Evolutionary conservation across 441 rosid species (phyloP), one percentile per base, ranked within the genome.

Genomic region (Biscutella auriculata): DNA sequence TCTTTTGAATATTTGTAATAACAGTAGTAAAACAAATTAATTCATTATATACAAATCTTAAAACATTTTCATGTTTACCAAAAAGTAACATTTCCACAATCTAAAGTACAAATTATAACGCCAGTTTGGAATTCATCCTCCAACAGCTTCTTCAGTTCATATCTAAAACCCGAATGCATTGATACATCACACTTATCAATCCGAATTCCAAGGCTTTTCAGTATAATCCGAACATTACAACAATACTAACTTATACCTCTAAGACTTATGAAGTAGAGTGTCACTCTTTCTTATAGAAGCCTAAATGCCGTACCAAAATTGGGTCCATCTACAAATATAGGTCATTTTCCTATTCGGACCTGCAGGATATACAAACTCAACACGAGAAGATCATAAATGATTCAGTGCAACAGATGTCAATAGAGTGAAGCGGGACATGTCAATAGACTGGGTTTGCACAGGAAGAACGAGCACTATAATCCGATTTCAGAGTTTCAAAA

Each of bases 301-400:
- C 80, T 75, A 71, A 81, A 84, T 7, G 88, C 88, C 66, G 64
- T 76, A 37, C 79, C 92, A 63, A 84, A 84, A 75, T 84, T 82
- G 27, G 88, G 92, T 6, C 85, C 92, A 78, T 84, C 92, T 74
- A 82, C 92, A 61, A 84, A 84, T 12, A 84, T 84, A 0, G 92
- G 92, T 59, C 85, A 87, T 69, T 75, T 75, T 45, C 78, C 75
- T 21, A 79, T 76, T 53, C 79, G 77, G 9, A 69, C 82, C 92
- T 84, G 45, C n/a, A 42, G 53, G 44, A 63, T 8, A 21, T 9
- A 29, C 4, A 42, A 8, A 50, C 40, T 13, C 23, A 60, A 41
- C 5, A 37, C 5, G n/a, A 43, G 35, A 37, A 23, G 25, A 32
- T 55, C 30, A 52, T 2, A 23, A 35, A 4, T 8, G 2, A 11